Evolutionary conservation across 441 rosid species (phyloP).

Genomic region (Bocquillonia castaneifolia): DNA sequence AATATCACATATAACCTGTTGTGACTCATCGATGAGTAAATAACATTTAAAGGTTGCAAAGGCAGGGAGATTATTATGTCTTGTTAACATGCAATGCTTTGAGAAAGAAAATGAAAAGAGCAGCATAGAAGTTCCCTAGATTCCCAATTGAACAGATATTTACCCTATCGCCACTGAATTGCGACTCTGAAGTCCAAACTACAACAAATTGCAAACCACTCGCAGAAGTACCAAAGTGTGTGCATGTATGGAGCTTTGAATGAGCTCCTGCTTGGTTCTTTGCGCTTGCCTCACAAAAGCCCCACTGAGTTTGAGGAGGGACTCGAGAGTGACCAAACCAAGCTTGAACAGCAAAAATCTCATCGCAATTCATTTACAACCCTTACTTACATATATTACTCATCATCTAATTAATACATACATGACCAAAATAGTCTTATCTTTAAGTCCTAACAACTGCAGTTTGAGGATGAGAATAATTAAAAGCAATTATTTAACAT

Average conservation of each 20-base stretch:
- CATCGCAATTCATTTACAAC: not conserved
- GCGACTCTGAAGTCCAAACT: too few species aligned
- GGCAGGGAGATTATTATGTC: not conserved
- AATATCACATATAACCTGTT: slow-evolving; percentile 50
- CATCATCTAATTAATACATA: too few species aligned
- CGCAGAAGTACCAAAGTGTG: too few species aligned
- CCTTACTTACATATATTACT: too few species aligned
- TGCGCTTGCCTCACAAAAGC: not conserved
- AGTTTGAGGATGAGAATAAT: not conserved
- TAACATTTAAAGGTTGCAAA: not conserved
- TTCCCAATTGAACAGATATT: too few species aligned
- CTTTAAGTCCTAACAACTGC: not conserved
- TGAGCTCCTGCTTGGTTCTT: not conserved
- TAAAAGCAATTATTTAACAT: not conserved
- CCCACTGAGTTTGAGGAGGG: not conserved
- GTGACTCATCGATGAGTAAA: slow-evolving; percentile 11
- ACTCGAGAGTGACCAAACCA: not conserved
- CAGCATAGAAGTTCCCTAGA: not conserved
- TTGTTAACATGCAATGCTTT: not conserved
- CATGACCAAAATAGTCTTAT: too few species aligned
- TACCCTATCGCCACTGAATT: too few species aligned
- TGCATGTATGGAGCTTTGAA: not conserved
- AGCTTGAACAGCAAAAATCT: not conserved
- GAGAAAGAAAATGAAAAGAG: slow-evolving; percentile 7
- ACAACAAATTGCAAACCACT: too few species aligned